Evolutionary conservation across 2,329 filamentous ascomycete species (phyloP).

Genomic region (Cordyceps fumosorosea): DNA sequence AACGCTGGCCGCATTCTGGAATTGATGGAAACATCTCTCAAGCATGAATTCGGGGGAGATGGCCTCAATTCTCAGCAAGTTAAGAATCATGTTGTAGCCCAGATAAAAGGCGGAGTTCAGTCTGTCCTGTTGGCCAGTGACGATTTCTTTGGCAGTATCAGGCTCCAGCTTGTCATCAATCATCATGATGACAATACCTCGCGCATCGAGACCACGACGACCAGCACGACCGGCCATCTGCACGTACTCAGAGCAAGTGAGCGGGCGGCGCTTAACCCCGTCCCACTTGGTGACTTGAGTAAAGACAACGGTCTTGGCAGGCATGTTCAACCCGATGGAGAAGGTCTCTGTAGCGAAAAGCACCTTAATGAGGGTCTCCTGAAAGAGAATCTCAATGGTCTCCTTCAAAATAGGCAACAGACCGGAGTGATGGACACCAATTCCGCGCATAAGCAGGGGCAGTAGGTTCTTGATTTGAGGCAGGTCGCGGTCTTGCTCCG

Average conservation of each 20-base stretch:
- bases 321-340: constrained; percentile 98
- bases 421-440: constrained; percentile 95
- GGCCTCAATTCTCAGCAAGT: constrained; percentile 94
- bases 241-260: constrained; percentile 88
- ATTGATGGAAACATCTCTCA: constrained; percentile 97
- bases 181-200: constrained; percentile 99
- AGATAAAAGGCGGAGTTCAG: constrained; percentile 97
- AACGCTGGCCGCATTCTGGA: constrained; percentile 89
- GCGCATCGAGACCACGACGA: constrained; percentile 92
- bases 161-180: constrained; percentile 95
- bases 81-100: constrained; percentile 98
- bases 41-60: constrained; percentile 98
- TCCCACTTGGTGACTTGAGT: constrained; percentile 95
- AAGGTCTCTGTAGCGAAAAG: constrained; percentile 98
- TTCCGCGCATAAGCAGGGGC: constrained; percentile 81
- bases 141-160: constrained; percentile 86
- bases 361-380: constrained; percentile 96
- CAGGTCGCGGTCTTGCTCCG: constrained; percentile 81
- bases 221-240: constrained; percentile 98
- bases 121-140: constrained; percentile 92
- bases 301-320: constrained; percentile 98
- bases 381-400: constrained; percentile 97
- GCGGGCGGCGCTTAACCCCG: constrained; percentile 73
- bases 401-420: constrained; percentile 94
- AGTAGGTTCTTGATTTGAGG: constrained; percentile 89